Base-by-base conservation (phyloP, 345 rosid genomes). In the Salix suchowensis region DNA sequence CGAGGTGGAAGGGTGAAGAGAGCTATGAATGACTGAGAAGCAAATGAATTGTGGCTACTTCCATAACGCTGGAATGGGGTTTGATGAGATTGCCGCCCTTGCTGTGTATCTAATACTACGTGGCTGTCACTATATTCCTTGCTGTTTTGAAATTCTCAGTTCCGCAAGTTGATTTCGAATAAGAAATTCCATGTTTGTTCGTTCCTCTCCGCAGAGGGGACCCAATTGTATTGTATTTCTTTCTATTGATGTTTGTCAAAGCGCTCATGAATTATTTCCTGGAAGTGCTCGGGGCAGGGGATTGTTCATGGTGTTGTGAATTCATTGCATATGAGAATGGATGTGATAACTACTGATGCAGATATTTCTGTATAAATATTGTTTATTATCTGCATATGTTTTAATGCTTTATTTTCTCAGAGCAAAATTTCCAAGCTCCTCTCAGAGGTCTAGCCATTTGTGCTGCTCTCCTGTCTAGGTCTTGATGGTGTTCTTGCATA, bases 1-100 rank as follows among this genome's bases (percentile, higher is more conserved):
- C 30, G 98, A 92, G 68, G 94, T 87, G 19, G 96, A 69, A 6
- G 78, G 78, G 44, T 5, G 85, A 76, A 6, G 97, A 83, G 46
- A 67, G 44, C 23, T 89, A 65, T 10, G 93, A 34, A 91, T 40
- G 58, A 6, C 76, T 84, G 73, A 80, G 76, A 67, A 42, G 44
- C 64, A 34, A n/a, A 24, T 6, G 34, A 16, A 55, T 4, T n/a
- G 13, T 52, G 74, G 60, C 62, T 37, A 50, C 8, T 10, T 15
- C 28, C 73, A 42, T 64, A 0, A 50, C 68, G 46, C 62, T 46
- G 21, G 77, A 42, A 68, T 68, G 71, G 55, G 52, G 74, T 62
- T 77, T 60, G 68, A 72, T 74, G 76, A 36, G 61, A 5, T 30
- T 66, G 18, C 37, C 65, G 61, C 2, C 23, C 65, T 21, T 75